phyloP scores from a whole-genome alignment of 768 basidiomycete species.

The Termitomyces sp. region DNA sequence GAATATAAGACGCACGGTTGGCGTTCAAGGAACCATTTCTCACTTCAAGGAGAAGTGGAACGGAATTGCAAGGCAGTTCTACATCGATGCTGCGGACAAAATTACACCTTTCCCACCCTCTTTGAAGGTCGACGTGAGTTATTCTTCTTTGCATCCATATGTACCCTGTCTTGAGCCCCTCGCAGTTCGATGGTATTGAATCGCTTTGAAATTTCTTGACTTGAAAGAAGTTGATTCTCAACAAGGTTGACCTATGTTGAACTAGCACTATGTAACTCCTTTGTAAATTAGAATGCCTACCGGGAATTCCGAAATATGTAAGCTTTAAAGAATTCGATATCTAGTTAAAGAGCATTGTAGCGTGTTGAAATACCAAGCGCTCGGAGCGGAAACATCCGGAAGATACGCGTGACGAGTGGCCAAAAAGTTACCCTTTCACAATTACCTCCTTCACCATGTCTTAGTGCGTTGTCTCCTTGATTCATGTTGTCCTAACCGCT shows the following conservation, averaged over 20 bases:
- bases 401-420: constrained; percentile 8
- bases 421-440: constrained; percentile 14
- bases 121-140: constrained; percentile 31
- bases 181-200: background rate
- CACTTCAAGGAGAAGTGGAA: constrained; percentile 31
- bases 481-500: background rate
- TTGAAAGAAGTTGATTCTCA: background rate
- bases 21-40: constrained; percentile 32
- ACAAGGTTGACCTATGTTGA: background rate
- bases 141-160: background rate
- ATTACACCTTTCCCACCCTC: constrained; percentile 40
- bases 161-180: background rate
- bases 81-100: constrained; percentile 29
- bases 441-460: constrained; percentile 13
- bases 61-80: constrained; percentile 24
- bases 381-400: constrained; percentile 18
- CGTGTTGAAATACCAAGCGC: too few species aligned
- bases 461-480: constrained; percentile 10
- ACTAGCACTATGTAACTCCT: background rate
- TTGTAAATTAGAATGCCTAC: background rate
- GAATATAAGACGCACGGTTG: constrained; percentile 31
- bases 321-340: background rate
- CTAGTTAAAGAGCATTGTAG: background rate
- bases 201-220: background rate
- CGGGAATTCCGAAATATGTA: background rate